These are phyloP conservation scores for Trichophyton mentagrophytes DNA, from an alignment of 2,329 filamentous ascomycete genomes.

Conservation along the genomic window DNA sequence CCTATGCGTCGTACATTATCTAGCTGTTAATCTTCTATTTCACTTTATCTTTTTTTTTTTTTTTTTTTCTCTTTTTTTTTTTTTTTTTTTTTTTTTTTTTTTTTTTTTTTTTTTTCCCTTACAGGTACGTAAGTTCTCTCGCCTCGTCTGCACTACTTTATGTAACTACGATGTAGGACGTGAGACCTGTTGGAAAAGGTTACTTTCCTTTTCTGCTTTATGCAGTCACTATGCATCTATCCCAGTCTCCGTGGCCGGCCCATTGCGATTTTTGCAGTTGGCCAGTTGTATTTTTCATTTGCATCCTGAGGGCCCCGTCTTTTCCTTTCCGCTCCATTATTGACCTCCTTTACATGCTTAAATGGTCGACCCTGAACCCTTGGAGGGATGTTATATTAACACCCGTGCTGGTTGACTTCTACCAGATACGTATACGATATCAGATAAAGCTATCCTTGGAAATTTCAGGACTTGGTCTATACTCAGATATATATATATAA, in stretches of 20 bases:
- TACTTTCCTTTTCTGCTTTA: slow-evolving; percentile 1
- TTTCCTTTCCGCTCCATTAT: no score
- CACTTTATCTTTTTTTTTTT: no score
- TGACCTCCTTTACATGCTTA: no score
- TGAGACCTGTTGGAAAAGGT: slow-evolving; percentile 3
- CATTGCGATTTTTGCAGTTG: neutral
- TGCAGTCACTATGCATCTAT: slow-evolving; percentile 4
- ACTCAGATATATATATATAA: neutral
- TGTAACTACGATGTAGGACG: neutral
- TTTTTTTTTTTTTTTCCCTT: neutral
- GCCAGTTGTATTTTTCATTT: neutral
- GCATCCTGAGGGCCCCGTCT: no score
- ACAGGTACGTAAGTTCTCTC: neutral
- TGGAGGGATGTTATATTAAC: neutral
- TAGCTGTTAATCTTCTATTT: no score
- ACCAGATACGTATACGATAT: neutral
- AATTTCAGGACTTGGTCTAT: neutral
- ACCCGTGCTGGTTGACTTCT: neutral
- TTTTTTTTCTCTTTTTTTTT: no score
- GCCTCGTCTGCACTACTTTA: slow-evolving; percentile 1
- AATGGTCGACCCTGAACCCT: neutral
- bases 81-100: no score
- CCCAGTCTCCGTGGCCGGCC: neutral
- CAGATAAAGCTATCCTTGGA: neutral
- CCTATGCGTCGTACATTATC: no score